Conservation (phyloP, 2,329 filamentous ascomycete species). For the Colletotrichum sp. region DNA sequence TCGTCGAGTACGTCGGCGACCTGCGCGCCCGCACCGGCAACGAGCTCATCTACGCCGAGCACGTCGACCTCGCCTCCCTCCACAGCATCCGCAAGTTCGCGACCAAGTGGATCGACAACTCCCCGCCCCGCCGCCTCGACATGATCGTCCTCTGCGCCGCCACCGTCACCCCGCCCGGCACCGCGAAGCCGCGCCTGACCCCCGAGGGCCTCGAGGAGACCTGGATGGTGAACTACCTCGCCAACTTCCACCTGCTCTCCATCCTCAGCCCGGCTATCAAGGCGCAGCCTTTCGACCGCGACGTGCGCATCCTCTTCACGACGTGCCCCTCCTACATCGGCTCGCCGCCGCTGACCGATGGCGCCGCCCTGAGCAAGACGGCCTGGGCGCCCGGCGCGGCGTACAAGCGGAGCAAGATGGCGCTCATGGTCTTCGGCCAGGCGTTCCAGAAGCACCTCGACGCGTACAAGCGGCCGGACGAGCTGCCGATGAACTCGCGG, state of each 20-base stretch:
- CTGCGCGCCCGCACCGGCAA: slow-evolving; percentile 79
- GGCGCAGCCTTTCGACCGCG: slow-evolving; percentile 90
- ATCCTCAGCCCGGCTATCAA: slow-evolving; percentile 90
- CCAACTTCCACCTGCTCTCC: slow-evolving; percentile 92
- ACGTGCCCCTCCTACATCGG: slow-evolving; percentile 90
- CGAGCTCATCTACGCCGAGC: slow-evolving; percentile 91
- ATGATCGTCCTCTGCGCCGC: slow-evolving; percentile 90
- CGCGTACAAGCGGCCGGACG: slow-evolving; percentile 82
- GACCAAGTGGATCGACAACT: slow-evolving; percentile 97
- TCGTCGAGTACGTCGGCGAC: slow-evolving; percentile 92
- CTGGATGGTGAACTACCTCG: slow-evolving; percentile 94
- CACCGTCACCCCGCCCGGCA: slow-evolving; percentile 73
- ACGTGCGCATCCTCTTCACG: slow-evolving; percentile 85
- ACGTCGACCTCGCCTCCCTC: slow-evolving; percentile 88
- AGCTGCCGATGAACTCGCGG: slow-evolving; percentile 79
- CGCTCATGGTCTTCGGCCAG: slow-evolving; percentile 86
- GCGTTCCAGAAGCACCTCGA: slow-evolving; percentile 94
- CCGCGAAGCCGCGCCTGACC: slow-evolving; percentile 63
- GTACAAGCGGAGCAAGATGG: slow-evolving; percentile 74
- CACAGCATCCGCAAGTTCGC: slow-evolving; percentile 92
- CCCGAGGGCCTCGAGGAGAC: slow-evolving; percentile 84
- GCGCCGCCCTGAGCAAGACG: slow-evolving; percentile 44
- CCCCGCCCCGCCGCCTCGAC: slow-evolving; percentile 85
- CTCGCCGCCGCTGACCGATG: slow-evolving; percentile 68
- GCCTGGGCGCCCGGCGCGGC: slow-evolving; percentile 61